Evolutionary conservation across 2,329 filamentous ascomycete genomes (phyloP).

Genomic region (Fusarium nurragi): DNA sequence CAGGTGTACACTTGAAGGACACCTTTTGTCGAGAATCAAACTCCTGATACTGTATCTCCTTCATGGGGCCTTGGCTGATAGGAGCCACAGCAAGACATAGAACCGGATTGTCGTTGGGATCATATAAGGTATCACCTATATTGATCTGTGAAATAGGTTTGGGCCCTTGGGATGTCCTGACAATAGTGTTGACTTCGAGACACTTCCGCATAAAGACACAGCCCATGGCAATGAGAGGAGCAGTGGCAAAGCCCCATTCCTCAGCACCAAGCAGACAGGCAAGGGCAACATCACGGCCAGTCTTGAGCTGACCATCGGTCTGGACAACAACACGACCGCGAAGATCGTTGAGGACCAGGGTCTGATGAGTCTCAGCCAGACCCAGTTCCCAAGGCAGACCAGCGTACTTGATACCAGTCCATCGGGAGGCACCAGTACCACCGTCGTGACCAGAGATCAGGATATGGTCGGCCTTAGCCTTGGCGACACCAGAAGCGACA

Average conservation of each 20-base stretch:
- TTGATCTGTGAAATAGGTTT: too few relatives aligned
- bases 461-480: conserved; percentile 97
- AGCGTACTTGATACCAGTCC: conserved; percentile 99
- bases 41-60: too few relatives aligned
- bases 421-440: conserved; percentile 94
- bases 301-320: conserved; percentile 93
- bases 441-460: conserved; percentile 96
- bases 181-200: conserved; percentile 35
- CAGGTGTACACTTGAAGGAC: too few relatives aligned
- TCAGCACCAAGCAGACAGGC: conserved; percentile 96
- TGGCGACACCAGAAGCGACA: conserved; percentile 95
- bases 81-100: too few relatives aligned
- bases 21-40: too few relatives aligned
- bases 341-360: conserved; percentile 92
- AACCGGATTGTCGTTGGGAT: too few relatives aligned
- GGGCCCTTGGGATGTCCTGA: too few relatives aligned
- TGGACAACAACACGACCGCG: conserved; percentile 95
- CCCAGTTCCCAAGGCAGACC: conserved; percentile 96
- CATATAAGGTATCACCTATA: too few relatives aligned
- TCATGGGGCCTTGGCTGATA: too few relatives aligned
- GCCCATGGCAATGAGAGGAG: conserved; percentile 94
- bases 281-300: conserved; percentile 92
- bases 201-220: conserved; percentile 95
- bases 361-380: conserved; percentile 97
- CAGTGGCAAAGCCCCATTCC: conserved; percentile 96